These are phyloP conservation scores for Daldinia decipiens DNA, from an alignment of 495 filamentous ascomycete genomes.

Conservation along the genomic window DNA sequence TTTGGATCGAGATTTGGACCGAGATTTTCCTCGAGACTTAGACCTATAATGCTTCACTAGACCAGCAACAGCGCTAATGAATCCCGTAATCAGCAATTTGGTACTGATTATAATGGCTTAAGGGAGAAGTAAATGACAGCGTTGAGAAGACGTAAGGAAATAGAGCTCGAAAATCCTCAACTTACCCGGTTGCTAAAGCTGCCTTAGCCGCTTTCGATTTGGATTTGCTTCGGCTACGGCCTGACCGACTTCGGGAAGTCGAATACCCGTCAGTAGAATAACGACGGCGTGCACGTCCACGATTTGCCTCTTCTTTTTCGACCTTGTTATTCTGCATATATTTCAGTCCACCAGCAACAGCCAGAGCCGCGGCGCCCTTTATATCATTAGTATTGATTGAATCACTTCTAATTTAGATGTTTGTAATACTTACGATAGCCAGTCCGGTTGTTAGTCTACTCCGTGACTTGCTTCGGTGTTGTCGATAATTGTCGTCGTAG, in stretches of 20 bases:
- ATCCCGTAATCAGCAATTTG: slow-evolving; percentile 23
- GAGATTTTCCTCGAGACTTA: slow-evolving; percentile 61
- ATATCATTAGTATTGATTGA: slow-evolving; percentile 17
- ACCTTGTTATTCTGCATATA: slow-evolving; percentile 74
- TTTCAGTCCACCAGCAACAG: slow-evolving; percentile 79
- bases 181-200: slow-evolving; percentile 74
- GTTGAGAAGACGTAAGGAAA: background rate
- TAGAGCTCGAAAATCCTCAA: slow-evolving; percentile 5
- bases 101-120: background rate
- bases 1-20: slow-evolving; percentile 63
- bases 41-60: slow-evolving; percentile 81
- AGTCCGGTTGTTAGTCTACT: slow-evolving; percentile 70
- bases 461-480: slow-evolving; percentile 49
- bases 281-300: slow-evolving; percentile 76
- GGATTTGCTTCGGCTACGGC: slow-evolving; percentile 64
- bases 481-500: slow-evolving; percentile 46
- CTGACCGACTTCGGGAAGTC: slow-evolving; percentile 49
- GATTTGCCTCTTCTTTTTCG: slow-evolving; percentile 69
- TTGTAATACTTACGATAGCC: slow-evolving; percentile 67
- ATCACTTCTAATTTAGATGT: background rate
- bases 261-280: slow-evolving; percentile 52
- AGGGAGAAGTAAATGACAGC: background rate
- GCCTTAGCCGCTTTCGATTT: slow-evolving; percentile 80
- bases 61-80: slow-evolving; percentile 69
- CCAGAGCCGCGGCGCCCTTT: slow-evolving; percentile 73